Conservation (phyloP, 2,329 filamentous ascomycete genomes). For the Paradendryphiella salina region DNA sequence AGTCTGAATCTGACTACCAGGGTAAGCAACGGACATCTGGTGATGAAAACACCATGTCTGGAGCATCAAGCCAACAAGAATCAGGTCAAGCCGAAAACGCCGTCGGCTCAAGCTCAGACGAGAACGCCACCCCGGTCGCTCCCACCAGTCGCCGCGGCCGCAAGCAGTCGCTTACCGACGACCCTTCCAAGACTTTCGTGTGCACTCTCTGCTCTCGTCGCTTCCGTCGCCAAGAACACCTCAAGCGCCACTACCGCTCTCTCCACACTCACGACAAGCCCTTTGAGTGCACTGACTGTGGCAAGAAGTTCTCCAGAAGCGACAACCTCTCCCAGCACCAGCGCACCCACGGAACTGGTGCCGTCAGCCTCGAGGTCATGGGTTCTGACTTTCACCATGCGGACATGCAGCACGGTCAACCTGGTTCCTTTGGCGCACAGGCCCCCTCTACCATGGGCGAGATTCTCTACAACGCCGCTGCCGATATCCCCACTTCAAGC, state of each 20-base stretch:
- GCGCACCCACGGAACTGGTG: constrained; percentile 86
- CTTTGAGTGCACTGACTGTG: constrained; percentile 95
- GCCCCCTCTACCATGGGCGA: constrained; percentile 46
- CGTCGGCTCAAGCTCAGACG: constrained; percentile 52
- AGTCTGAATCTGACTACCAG: constrained; percentile 44
- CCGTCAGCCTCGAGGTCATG: constrained; percentile 87
- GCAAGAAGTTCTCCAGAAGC: constrained; percentile 98
- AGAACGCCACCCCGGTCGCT: constrained; percentile 37
- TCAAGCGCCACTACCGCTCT: constrained; percentile 97
- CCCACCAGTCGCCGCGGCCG: constrained; percentile 84
- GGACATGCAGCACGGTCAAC: constrained; percentile 51
- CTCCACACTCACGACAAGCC: constrained; percentile 99
- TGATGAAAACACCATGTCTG: constrained; percentile 42
- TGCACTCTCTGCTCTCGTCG: constrained; percentile 95
- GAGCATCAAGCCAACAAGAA: constrained; percentile 44
- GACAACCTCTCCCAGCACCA: constrained; percentile 97
- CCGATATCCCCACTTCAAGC: constrained; percentile 42
- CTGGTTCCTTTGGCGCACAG: constrained; percentile 38
- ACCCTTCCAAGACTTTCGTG: constrained; percentile 97
- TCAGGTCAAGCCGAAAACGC: constrained; percentile 50
- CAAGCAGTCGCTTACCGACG: constrained; percentile 97
- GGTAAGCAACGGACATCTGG: constrained; percentile 41
- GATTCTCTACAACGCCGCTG: constrained; percentile 47
- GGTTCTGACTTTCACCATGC: constrained; percentile 59
- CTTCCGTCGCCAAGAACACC: constrained; percentile 96